phyloP scores from a whole-genome alignment of 768 basidiomycete species.

The Leccinum subgranulosum region DNA sequence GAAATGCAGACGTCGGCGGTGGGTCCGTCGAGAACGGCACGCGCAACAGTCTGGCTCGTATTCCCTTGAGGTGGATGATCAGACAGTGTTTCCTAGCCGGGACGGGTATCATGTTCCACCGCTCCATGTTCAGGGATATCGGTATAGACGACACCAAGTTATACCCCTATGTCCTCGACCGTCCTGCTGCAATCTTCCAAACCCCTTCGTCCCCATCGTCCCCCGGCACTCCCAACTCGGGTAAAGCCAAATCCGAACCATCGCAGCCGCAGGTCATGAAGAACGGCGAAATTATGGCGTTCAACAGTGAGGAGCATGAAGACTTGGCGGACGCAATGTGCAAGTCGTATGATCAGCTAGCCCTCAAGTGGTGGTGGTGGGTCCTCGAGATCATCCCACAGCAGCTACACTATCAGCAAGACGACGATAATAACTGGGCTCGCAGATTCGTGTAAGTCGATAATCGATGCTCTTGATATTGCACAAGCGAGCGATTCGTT shows the following conservation, averaged over 20 bases:
- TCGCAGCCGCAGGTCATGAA: constrained; percentile 15
- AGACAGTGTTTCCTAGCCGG: constrained; percentile 58
- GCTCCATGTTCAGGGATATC: constrained; percentile 38
- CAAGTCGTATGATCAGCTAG: constrained; percentile 56
- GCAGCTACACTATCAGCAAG: constrained; percentile 25
- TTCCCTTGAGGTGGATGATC: constrained; percentile 77
- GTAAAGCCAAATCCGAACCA: constrained; percentile 7
- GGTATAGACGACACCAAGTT: constrained; percentile 49
- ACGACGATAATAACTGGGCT: constrained; percentile 17
- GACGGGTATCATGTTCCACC: constrained; percentile 57
- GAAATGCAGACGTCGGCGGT: constrained; percentile 68
- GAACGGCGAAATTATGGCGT: constrained; percentile 13
- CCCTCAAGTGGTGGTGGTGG: constrained; percentile 56
- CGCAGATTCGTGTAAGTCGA: constrained; percentile 16
- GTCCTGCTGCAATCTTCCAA: constrained; percentile 37
- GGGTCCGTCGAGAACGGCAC: constrained; percentile 59
- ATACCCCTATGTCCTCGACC: constrained; percentile 41
- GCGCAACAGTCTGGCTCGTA: constrained; percentile 60
- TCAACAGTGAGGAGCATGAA: constrained; percentile 55
- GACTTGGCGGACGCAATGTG: constrained; percentile 57
- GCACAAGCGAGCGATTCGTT: background rate
- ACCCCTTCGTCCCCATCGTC: constrained; percentile 13
- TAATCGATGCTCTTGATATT: background rate
- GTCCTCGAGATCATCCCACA: constrained; percentile 54
- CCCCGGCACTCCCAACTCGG: constrained; percentile 9